Evolutionary conservation across 2,329 filamentous ascomycete species (phyloP), one percentile per base, ranked within the genome.

Genomic region (Hymenoscyphus salicellus): DNA sequence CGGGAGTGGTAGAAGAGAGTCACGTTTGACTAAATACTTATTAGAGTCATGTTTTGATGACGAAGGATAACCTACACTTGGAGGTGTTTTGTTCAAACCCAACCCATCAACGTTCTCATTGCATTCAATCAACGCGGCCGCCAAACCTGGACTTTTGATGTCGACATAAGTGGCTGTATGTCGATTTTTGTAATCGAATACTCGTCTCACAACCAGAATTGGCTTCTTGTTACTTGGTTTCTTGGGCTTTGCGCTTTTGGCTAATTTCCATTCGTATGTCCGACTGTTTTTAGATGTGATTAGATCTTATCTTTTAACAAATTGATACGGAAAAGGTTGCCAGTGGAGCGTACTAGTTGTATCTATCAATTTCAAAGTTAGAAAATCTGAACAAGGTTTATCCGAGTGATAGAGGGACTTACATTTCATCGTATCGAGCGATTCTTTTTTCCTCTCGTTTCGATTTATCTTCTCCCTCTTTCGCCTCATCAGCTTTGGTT

Each of bases 181-280:
- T 57, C 32, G 17, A 36, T 57, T 57, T 10, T 57, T 57, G 16
- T 57, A 57, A 33, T 57, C 32, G n/a, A 57, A 57, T n/a, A 33
- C 32, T 30, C 55, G 55, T 8, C 28, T 30, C 23, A 55, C 52
- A 1, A 55, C 23, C 20, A 55, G 17, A 55, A 55, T 30, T 20
- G 52, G 52, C 30, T 55, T 55, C 23, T 55, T 55, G 52, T 55
- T 55, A 23, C 52, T 55, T 17, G 23, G 23, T 11, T 30, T 55
- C 20, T 30, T 55, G 11, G 52, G 52, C 14, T 55, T 55, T 16
- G 52, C 52, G 52, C 52, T 55, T 55, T 55, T 55, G 8, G 17
- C 52, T n/a, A 55, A 26, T 55, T 55, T 55, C 52, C 52, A 55
- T 30, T 55, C 36, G 14, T 38, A 38, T 38, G 36, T 38, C 16